Conservation (phyloP, 768 basidiomycete genomes). For the Tylopilus intermedius region DNA sequence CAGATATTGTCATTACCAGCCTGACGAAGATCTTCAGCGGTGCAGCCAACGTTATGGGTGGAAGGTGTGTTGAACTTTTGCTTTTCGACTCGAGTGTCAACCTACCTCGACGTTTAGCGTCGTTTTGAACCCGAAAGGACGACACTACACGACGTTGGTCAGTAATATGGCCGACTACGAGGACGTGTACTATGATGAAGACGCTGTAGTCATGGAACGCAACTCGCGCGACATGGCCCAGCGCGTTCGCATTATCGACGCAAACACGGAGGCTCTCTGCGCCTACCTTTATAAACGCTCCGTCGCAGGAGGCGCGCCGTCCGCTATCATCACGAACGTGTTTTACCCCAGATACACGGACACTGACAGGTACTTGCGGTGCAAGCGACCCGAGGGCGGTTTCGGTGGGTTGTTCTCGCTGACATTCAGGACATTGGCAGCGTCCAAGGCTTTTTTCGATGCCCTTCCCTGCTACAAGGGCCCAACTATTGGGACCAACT, state of each 20-base stretch:
- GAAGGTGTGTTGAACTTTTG: conserved; percentile 57
- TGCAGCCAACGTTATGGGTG: conserved; percentile 94
- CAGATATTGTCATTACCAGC: conserved; percentile 88
- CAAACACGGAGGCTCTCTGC: conserved; percentile 78
- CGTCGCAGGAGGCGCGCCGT: conserved; percentile 31
- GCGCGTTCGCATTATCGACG: conserved; percentile 72
- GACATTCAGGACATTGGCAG: conserved; percentile 66
- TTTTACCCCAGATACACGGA: conserved; percentile 87
- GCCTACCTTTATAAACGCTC: conserved; percentile 67
- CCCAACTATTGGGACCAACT: conserved; percentile 90
- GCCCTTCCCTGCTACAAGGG: conserved; percentile 80
- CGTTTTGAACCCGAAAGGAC: conserved; percentile 76
- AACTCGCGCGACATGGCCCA: conserved; percentile 89
- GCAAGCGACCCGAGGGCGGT: conserved; percentile 53
- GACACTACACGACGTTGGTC: conserved; percentile 66
- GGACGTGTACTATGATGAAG: conserved; percentile 84
- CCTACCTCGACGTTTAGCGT: conserved; percentile 45
- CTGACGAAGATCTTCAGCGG: conserved; percentile 96
- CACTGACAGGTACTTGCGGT: conserved; percentile 62
- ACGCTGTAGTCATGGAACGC: conserved; percentile 95
- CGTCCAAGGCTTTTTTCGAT: conserved; percentile 82
- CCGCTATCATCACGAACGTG: conserved; percentile 70
- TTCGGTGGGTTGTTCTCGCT: conserved; percentile 87
- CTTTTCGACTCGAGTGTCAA: neutral
- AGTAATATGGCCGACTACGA: conserved; percentile 60